Evolutionary conservation across 2,329 filamentous ascomycete species (phyloP), one percentile per base, ranked within the genome.

Genomic region (Pestalotiopsis sp.): DNA sequence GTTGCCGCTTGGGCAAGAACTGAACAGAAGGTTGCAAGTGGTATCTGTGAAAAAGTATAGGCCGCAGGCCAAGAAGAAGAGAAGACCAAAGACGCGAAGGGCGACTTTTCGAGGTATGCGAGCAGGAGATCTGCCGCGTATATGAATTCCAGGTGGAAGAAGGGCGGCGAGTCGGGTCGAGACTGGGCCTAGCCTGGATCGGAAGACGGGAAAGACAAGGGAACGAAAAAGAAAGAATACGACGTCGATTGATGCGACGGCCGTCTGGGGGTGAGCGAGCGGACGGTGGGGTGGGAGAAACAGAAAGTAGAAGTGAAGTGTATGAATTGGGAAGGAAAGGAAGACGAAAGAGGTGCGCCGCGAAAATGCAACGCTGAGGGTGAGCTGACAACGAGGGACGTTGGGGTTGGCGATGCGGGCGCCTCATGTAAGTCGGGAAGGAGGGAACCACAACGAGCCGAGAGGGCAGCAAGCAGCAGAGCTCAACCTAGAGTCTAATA

Each of bases 391-490:
- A 62, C 59, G 59, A 62, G 13, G 20, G 59, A 62, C 59, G 59
- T 62, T 62, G 59, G 36, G 17, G 27, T 36, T 36, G 59, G 27
- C 23, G 23, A 38, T 23, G 13, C 27, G 17, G 64, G 64, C 20
- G 31, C 49, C 38, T 59, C 65, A 58, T 56, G 66, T 67, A 67
- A 67, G 66, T 67, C 66, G 58, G 66, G 66, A 67, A 67, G 59
- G 66, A 67, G 66, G 56, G 65, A 57, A 57, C 63, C 20, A 66
- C 49, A 20, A 38, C 7, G 45, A n/a, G 45, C 45, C 45, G 45
- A 52, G 45, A n/a, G 45, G 45, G 45, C 20, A n/a, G 38, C 14
- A 63, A 14, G 12, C 31, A 63, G 25, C 36, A 63, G 31, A 36
- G 5, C 45, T 20, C 45, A 52, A 52, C 45, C 45, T 52, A 52